Evolutionary conservation across 1,284 basidiomycete species (phyloP), one percentile per base, ranked within the genome.

Genomic region (Trichosporon sp.): DNA sequence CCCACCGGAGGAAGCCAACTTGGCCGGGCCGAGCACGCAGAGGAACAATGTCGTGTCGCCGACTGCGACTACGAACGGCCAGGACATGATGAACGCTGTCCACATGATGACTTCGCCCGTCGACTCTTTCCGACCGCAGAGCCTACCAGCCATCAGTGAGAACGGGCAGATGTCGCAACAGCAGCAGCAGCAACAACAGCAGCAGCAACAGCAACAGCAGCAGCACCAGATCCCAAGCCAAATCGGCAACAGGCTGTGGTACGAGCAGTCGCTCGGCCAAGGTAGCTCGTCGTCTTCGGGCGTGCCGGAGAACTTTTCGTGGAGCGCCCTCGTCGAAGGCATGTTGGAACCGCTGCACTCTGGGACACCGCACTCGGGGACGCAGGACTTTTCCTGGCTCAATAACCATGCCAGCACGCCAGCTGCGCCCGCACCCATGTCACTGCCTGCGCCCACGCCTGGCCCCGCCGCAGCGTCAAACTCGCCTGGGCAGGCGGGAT

Each of bases 241-340:
- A 5, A 19, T 56, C 31, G 54, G 54, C 32, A 56, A 32, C 32
- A 56, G 54, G n/a, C 19, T 56, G 21, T 59, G 58, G 58, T 59
- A 59, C 29, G 58, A 59, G 16, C 37, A 29, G 10, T 37, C 37
- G 29, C 37, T 59, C 37, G 36, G 27, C 4, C 25, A 44, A 9
- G 32, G 25, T 29, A 60, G 34, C 44, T n/a, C 29, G 31, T 29
- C 46, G 11, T 32, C 14, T 61, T 63, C 10, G 54, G 44, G 13
- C 46, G 46, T 52, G 7, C 46, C 46, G 46, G 46, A 52, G 13
- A 52, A 52, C 8, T 65, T 68, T 11, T 63, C 66, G 31, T 68
- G 66, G 66, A 63, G 61, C 19, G 64, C 63, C 4, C 64, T 68
- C 25, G 66, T 68, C 36, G 66, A 68, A 25, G 66, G 66, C 16